A percentile compares a stretch with the other conserved stretches of the same genome.
Evolutionary conservation across 371 early-diverging fungal genomes (phyloP).

Genomic region (Chytridiales sp.): DNA sequence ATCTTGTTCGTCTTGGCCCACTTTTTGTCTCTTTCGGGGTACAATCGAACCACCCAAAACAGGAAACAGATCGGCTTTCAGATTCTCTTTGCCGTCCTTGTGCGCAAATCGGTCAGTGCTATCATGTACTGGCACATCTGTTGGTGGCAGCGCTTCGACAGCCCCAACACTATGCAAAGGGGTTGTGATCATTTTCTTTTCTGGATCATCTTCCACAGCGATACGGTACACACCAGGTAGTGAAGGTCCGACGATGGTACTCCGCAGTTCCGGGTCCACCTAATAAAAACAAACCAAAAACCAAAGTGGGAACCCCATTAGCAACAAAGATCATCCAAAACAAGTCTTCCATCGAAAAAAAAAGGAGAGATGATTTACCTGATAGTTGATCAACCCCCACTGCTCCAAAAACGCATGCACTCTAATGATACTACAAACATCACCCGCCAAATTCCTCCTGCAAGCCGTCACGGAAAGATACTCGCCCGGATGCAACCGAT

Average conservation of each 20-base stretch:
- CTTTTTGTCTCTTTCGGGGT: no score
- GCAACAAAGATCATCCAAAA: not conserved
- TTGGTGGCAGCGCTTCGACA: constrained; percentile 15
- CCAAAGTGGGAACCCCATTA: not conserved
- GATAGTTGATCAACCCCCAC: constrained; percentile 97
- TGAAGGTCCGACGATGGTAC: constrained; percentile 83
- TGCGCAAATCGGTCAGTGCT: no score
- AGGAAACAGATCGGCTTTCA: no score
- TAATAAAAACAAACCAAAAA: constrained; percentile 3
- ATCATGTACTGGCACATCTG: constrained; percentile 9
- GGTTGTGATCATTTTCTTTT: no score
- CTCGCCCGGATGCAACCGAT: constrained; percentile 85
- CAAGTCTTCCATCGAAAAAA: constrained; percentile 10
- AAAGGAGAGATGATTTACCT: constrained; percentile 55
- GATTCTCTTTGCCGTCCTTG: no score
- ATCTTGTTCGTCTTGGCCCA: no score
- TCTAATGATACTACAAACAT: constrained; percentile 92
- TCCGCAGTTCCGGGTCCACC: constrained; percentile 78
- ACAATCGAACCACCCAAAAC: no score
- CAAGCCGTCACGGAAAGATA: constrained; percentile 95
- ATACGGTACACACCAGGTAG: constrained; percentile 91
- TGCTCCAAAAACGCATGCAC: constrained; percentile 96
- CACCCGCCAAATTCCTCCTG: constrained; percentile 87
- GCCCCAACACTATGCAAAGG: constrained; percentile 81
- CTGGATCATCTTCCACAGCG: constrained; percentile 86